Evolutionary conservation across 805 yeast genomes (phyloP).

Genomic region (Myxozyma melibiosi): DNA sequence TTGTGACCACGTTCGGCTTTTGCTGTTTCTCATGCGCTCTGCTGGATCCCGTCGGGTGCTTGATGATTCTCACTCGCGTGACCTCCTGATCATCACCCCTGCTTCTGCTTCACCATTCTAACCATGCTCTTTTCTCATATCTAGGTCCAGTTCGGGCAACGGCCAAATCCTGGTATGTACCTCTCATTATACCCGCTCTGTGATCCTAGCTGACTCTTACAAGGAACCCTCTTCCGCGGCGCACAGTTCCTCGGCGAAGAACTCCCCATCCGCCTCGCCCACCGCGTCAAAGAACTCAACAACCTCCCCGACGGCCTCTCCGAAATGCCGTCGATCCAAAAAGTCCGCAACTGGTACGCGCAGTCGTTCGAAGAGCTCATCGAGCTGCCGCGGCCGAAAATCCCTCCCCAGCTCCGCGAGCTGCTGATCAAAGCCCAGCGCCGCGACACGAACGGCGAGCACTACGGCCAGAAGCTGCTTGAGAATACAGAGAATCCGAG

Average conservation of each 20-base stretch:
- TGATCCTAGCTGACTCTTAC: background rate
- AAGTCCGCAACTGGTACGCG: slow-evolving; percentile 87
- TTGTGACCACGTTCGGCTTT: background rate
- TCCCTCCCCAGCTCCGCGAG: slow-evolving; percentile 48
- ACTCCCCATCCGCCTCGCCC: slow-evolving; percentile 82
- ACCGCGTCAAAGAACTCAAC: slow-evolving; percentile 81
- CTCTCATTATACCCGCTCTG: background rate
- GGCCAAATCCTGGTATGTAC: slow-evolving; percentile 70
- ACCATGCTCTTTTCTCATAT: background rate
- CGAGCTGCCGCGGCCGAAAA: slow-evolving; percentile 59
- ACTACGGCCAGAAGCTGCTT: slow-evolving; percentile 21
- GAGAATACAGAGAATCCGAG: slow-evolving; percentile 30
- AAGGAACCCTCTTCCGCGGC: slow-evolving; percentile 58
- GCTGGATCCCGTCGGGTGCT: no score
- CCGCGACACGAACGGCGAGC: slow-evolving; percentile 18
- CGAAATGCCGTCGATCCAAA: slow-evolving; percentile 70
- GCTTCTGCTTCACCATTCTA: background rate
- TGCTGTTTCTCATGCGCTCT: no score
- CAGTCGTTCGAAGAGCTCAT: slow-evolving; percentile 84
- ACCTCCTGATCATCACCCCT: background rate
- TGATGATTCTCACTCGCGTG: no score
- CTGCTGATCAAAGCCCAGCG: slow-evolving; percentile 40
- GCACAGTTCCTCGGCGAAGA: slow-evolving; percentile 73
- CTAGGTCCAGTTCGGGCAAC: slow-evolving; percentile 76
- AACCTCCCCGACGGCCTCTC: slow-evolving; percentile 73